Evolutionary conservation across 176 grass and related monocot species (phyloP).

Genomic region (Poa pratensis): DNA sequence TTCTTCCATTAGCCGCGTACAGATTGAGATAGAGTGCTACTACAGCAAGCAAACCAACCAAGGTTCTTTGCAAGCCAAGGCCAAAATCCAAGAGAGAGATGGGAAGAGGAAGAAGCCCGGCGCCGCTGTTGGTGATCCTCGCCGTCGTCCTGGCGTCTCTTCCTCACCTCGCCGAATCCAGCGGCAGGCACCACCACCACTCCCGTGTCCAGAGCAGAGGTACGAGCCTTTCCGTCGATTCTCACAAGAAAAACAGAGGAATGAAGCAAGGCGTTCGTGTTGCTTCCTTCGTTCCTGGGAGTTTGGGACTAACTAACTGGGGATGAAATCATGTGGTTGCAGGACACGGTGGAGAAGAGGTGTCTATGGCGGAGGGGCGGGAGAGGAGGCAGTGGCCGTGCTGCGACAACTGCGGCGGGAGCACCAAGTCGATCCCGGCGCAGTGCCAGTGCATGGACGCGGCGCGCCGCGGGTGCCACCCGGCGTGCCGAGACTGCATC

Average conservation of each 20-base stretch:
- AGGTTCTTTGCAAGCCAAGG: background rate
- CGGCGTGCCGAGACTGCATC: constrained; percentile 74
- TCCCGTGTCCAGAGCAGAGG: too few relatives aligned
- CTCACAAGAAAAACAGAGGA: too few relatives aligned
- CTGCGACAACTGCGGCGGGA: constrained; percentile 78
- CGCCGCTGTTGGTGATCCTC: constrained; percentile 14
- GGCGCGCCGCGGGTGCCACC: constrained; percentile 62
- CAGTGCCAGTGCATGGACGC: constrained; percentile 75
- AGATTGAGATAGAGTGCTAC: background rate
- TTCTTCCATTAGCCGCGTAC: constrained; percentile 58
- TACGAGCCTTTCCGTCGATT: too few relatives aligned
- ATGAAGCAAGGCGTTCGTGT: too few relatives aligned
- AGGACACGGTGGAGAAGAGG: too few relatives aligned
- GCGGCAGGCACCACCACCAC: too few relatives aligned
- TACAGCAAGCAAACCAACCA: background rate
- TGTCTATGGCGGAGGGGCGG: too few relatives aligned
- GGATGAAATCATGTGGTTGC: too few relatives aligned
- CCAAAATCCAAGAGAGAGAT: background rate
- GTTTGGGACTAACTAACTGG: too few relatives aligned
- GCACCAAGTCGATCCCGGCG: constrained; percentile 57
- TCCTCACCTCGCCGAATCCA: too few relatives aligned
- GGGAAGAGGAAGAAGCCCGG: background rate
- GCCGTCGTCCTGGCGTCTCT: too few relatives aligned
- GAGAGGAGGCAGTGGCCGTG: constrained; percentile 54
- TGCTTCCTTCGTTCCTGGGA: too few relatives aligned